Evolutionary conservation across 2,329 filamentous ascomycete genomes (phyloP).

Genomic region (Dactylellina drechsleri): DNA sequence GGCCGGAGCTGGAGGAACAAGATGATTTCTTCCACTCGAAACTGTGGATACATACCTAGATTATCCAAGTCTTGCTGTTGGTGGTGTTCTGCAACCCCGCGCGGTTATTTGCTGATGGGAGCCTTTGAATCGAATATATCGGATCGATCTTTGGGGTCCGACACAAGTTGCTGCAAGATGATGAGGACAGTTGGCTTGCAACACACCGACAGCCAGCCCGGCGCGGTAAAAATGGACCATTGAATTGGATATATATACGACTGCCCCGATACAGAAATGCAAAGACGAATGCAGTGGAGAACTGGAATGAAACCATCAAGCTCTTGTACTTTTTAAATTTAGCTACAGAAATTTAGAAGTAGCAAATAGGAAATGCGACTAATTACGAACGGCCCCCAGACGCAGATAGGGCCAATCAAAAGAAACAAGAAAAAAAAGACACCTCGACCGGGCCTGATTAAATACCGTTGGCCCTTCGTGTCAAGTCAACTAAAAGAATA

Average conservation of each 20-base stretch:
- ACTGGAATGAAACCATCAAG: background rate
- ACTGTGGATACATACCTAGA: slow-evolving; percentile 2
- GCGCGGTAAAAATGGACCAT: too few relatives aligned
- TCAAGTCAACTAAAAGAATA: background rate
- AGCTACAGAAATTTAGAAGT: background rate
- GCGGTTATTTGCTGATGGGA: background rate
- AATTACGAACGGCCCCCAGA: slow-evolving; percentile 4
- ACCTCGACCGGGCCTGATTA: slow-evolving; percentile 16
- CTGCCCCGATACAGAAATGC: too few relatives aligned
- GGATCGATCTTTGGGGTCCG: too few relatives aligned
- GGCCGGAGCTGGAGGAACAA: too few relatives aligned
- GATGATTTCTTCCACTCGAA: background rate
- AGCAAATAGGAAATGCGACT: background rate
- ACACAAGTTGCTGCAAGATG: background rate
- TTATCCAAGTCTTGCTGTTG: background rate
- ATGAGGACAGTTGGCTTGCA: slow-evolving; percentile 4
- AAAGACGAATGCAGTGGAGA: too few relatives aligned
- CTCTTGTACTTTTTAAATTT: slow-evolving; percentile 7
- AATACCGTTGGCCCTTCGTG: slow-evolving; percentile 27
- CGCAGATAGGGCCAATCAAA: slow-evolving; percentile 3
- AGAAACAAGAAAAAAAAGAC: slow-evolving; percentile 10
- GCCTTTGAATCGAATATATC: background rate
- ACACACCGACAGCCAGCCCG: too few relatives aligned
- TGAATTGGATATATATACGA: too few relatives aligned
- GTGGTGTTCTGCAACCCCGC: background rate